phyloP scores from a whole-genome alignment of 371 early-diverging fungal genomes.

The Mortierella sp. region DNA sequence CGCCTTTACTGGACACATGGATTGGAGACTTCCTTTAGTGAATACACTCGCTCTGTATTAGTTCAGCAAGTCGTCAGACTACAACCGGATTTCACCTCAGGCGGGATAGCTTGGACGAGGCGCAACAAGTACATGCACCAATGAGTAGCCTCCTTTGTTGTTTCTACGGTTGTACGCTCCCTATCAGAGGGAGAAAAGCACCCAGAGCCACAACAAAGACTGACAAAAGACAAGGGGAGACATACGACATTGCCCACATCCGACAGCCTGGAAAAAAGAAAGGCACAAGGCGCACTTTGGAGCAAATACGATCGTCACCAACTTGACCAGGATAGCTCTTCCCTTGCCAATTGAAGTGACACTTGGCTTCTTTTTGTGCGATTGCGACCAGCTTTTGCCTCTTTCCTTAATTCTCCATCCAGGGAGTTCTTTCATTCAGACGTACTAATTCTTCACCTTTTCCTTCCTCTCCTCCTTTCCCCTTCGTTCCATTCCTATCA shows the following conservation, averaged over 20 bases:
- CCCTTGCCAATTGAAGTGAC: neutral
- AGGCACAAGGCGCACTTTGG: neutral
- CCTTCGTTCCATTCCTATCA: conserved; percentile 12
- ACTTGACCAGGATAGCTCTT: neutral
- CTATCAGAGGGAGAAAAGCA: neutral
- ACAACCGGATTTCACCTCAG: neutral
- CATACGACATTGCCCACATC: neutral
- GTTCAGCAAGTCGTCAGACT: neutral
- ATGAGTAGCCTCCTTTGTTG: neutral
- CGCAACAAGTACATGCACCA: neutral
- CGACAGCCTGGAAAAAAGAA: neutral
- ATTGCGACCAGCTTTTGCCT: neutral
- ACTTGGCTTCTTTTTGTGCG: neutral
- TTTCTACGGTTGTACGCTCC: neutral
- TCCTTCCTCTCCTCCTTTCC: neutral
- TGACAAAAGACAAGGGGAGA: neutral
- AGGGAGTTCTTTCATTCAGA: neutral
- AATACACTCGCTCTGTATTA: neutral
- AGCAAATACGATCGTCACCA: neutral
- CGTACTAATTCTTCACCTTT: neutral
- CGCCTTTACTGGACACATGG: neutral
- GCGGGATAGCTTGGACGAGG: neutral
- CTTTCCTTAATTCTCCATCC: neutral
- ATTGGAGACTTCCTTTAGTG: too few relatives aligned
- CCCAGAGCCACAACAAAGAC: neutral